These are phyloP conservation scores for Nakazawaea ishiwadae DNA, from an alignment of 805 yeast species.

Conservation along the genomic window DNA sequence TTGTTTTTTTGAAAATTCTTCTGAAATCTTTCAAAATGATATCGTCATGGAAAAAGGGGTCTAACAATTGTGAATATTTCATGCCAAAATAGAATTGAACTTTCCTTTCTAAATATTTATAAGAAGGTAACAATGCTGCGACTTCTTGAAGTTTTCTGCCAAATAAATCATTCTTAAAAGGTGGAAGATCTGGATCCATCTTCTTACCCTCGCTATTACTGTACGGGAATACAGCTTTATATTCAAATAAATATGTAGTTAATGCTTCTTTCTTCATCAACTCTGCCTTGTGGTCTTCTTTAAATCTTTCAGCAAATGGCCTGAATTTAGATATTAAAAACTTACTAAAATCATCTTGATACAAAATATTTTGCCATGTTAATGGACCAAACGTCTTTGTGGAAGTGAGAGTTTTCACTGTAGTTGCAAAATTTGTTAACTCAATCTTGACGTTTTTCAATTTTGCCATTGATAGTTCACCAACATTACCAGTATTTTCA, in stretches of 20 bases:
- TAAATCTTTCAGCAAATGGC: background rate
- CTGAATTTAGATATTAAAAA: background rate
- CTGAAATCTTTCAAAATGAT: conserved; percentile 2
- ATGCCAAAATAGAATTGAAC: background rate
- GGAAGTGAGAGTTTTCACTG: background rate
- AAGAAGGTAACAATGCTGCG: conserved; percentile 4
- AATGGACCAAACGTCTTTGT: conserved; percentile 8
- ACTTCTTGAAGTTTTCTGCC: conserved; percentile 7
- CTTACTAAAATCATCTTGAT: background rate
- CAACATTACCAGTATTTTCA: background rate
- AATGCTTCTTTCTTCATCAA: background rate
- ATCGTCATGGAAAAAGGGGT: conserved; percentile 3
- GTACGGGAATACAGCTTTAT: conserved; percentile 1
- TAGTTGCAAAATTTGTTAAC: conserved; percentile 2
- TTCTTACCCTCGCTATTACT: conserved; percentile 3
- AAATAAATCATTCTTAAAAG: conserved; percentile 6
- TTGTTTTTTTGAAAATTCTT: conserved; percentile 10
- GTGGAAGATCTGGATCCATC: background rate
- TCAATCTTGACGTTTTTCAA: conserved; percentile 4
- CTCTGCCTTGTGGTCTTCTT: background rate
- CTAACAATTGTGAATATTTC: background rate
- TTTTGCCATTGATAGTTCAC: background rate
- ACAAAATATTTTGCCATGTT: conserved; percentile 10
- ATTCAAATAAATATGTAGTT: conserved; percentile 2
- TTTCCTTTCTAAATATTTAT: conserved; percentile 5